phyloP scores from a whole-genome alignment of 495 filamentous ascomycete genomes.

The Niebla homalea region DNA sequence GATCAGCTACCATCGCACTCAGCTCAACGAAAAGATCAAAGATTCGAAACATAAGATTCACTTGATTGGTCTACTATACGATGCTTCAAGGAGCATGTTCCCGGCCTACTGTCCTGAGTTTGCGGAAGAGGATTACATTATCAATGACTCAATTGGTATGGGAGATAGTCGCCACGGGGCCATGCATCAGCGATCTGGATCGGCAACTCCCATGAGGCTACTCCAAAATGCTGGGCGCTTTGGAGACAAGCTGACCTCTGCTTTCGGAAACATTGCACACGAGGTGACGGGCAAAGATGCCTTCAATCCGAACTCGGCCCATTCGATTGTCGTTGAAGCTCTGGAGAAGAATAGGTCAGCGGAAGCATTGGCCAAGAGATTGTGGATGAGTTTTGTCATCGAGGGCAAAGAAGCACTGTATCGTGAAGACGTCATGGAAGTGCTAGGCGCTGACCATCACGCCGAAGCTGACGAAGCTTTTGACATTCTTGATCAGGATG shows the following conservation, averaged over 20 bases:
- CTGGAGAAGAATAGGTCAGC: slow-evolving; percentile 69
- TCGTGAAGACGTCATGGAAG: slow-evolving; percentile 71
- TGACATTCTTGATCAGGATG: slow-evolving; percentile 62
- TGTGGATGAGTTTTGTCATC: slow-evolving; percentile 97
- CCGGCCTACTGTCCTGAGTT: slow-evolving; percentile 88
- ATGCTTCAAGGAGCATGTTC: slow-evolving; percentile 76
- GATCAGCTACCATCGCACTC: slow-evolving; percentile 87
- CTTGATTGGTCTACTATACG: slow-evolving; percentile 72
- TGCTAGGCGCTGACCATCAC: slow-evolving; percentile 59
- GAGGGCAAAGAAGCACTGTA: slow-evolving; percentile 73
- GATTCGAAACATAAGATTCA: slow-evolving; percentile 73
- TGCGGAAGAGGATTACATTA: slow-evolving; percentile 76
- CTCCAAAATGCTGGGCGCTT: slow-evolving; percentile 67
- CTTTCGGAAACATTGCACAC: slow-evolving; percentile 84
- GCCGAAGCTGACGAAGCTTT: slow-evolving; percentile 77
- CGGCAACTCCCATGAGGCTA: slow-evolving; percentile 61
- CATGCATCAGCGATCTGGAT: slow-evolving; percentile 37
- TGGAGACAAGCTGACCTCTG: slow-evolving; percentile 81
- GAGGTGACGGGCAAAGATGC: slow-evolving; percentile 92
- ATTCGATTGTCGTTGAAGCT: slow-evolving; percentile 78
- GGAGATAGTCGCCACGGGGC: slow-evolving; percentile 26
- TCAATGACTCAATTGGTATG: slow-evolving; percentile 59
- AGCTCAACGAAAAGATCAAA: slow-evolving; percentile 78
- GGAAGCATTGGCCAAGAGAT: slow-evolving; percentile 76
- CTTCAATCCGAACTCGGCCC: slow-evolving; percentile 78